Evolutionary conservation across 169 alveolate genomes (phyloP).

Genomic region (Theileria parva): DNA sequence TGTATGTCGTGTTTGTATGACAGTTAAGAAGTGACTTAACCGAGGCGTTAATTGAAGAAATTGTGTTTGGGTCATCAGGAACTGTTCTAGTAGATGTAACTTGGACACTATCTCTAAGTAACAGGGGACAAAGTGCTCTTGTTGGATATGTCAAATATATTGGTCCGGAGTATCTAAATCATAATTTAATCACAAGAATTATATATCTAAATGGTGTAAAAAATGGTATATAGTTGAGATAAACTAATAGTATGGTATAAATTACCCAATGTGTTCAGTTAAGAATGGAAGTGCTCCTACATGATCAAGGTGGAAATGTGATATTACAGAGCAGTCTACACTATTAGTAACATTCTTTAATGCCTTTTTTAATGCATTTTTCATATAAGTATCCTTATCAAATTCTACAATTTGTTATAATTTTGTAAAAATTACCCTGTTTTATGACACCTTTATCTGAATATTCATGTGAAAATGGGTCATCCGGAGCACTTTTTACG

Average conservation of each 20-base stretch:
- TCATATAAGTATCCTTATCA: slow-evolving; percentile 39
- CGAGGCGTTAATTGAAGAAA: slow-evolving; percentile 6
- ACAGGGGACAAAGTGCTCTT: slow-evolving; percentile 92
- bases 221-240: too few relatives aligned
- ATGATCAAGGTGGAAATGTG: slow-evolving; percentile 98
- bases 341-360: slow-evolving; percentile 84
- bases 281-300: slow-evolving; percentile 98
- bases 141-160: slow-evolving; percentile 96
- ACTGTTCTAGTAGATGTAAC: slow-evolving; percentile 80
- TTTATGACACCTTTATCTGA: neutral
- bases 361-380: slow-evolving; percentile 69
- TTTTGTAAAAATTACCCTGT: neutral
- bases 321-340: slow-evolving; percentile 91
- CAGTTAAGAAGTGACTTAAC: slow-evolving; percentile 47
- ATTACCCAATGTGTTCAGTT: slow-evolving; percentile 91
- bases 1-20: slow-evolving; percentile 30
- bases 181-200: neutral
- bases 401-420: slow-evolving; percentile 10
- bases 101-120: slow-evolving; percentile 94
- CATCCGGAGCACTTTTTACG: neutral
- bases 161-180: slow-evolving; percentile 85
- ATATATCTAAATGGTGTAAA: too few relatives aligned
- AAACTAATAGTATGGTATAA: neutral
- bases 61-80: slow-evolving; percentile 23
- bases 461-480: slow-evolving; percentile 13